These are phyloP conservation scores for Meripilus lineatus DNA, from an alignment of 1,284 basidiomycete genomes.

Conservation along the genomic window DNA sequence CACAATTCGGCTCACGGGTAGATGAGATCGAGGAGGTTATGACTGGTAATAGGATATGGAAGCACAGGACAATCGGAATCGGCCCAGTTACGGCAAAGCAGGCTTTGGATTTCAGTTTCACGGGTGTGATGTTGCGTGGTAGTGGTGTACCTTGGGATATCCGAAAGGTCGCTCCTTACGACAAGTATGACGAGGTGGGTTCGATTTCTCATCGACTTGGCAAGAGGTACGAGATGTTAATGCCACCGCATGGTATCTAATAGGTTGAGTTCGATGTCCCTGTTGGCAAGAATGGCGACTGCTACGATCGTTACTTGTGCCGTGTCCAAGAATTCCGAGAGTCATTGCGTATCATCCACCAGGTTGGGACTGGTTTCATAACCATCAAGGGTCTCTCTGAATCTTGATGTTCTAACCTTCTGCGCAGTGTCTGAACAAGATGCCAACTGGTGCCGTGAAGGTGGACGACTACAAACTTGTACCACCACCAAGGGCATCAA, in stretches of 20 bases:
- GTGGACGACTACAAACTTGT: conserved; percentile 98
- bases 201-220: not conserved
- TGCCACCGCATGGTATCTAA: not conserved
- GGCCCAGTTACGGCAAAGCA: conserved; percentile 91
- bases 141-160: conserved; percentile 96
- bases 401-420: not conserved
- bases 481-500: conserved; percentile 93
- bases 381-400: no score
- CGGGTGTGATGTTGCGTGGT: conserved; percentile 95
- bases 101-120: conserved; percentile 92
- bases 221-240: not conserved
- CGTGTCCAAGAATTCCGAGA: conserved; percentile 98
- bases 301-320: conserved; percentile 95
- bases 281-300: conserved; percentile 95
- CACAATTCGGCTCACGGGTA: conserved; percentile 86
- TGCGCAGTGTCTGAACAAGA: conserved; percentile 89
- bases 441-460: conserved; percentile 90
- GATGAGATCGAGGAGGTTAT: conserved; percentile 99
- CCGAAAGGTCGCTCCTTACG: conserved; percentile 89
- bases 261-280: conserved; percentile 97
- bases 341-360: conserved; percentile 85
- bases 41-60: conserved; percentile 98
- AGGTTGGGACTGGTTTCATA: conserved; percentile 35
- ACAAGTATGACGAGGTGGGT: conserved; percentile 87
- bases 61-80: conserved; percentile 88